Conservation (phyloP, 257 asterid species). For the Nicotiana obtusifolia region DNA sequence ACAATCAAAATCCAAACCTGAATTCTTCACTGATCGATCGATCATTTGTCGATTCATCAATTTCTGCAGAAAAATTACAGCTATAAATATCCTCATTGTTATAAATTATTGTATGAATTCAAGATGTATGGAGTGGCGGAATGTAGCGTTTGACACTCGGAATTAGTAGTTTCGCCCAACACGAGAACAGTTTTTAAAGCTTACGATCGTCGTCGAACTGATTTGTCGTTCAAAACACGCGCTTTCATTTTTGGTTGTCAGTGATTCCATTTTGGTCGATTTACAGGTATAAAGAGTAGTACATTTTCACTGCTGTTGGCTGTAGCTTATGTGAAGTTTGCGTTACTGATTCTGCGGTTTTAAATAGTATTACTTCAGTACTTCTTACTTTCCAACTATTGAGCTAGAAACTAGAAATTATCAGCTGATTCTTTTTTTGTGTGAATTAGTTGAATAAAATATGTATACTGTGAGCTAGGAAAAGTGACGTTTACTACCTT, state of each 20-base stretch:
- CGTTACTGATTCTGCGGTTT: no score
- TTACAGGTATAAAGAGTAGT: conserved; percentile 21
- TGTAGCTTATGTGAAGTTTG: no score
- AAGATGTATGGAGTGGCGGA: conserved; percentile 33
- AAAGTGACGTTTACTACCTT: neutral
- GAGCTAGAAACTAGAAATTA: neutral
- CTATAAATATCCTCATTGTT: neutral
- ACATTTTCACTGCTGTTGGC: no score
- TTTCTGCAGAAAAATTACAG: neutral
- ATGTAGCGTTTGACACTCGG: conserved; percentile 41
- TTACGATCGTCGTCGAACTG: conserved; percentile 29
- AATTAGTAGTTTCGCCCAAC: conserved; percentile 24
- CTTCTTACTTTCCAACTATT: neutral
- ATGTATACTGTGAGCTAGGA: neutral
- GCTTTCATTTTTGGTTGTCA: conserved; percentile 32
- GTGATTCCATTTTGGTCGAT: conserved; percentile 37
- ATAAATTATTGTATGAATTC: neutral
- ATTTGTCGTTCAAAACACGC: conserved; percentile 29
- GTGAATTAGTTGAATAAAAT: neutral
- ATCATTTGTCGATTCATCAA: neutral
- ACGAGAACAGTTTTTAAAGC: conserved; percentile 26
- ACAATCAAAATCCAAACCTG: neutral
- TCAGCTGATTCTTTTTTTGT: neutral
- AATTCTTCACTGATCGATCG: neutral
- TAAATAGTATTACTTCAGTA: no score